Evolutionary conservation across 345 rosid species (phyloP), one percentile per base, ranked within the genome.

Genomic region (Arabis alpina): DNA sequence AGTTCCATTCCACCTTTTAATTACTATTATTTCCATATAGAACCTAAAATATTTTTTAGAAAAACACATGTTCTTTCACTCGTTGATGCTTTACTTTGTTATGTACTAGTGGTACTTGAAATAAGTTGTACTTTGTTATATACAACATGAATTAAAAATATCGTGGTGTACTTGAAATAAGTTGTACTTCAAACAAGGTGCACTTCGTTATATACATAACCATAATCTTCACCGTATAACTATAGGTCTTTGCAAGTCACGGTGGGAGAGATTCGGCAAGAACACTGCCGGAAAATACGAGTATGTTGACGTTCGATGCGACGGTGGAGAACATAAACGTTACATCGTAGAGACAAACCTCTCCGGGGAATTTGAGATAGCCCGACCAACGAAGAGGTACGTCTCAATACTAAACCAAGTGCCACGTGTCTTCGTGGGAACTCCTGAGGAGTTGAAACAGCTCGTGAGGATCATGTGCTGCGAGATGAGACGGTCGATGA

Each of bases 211-310:
- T 59, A 11, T 47, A 42, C 15, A 27, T 15, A 30, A 51, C 25
- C 13, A 25, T 16, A 40, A 14, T 24, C 37, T n/a, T 37, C 51
- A n/a, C 58, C 39, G 6, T 44, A 9, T 64, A 6, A n/a, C n/a
- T n/a, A 53, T 74, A 90, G 97, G 98, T 36, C 82, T 91, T 19
- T 93, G 96, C 96, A 86, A 90, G 71, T 81, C 89, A 3, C 71
- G 74, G 24, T 93, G 96, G 98, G 92, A 88, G 65, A 90, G 76
- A 71, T 65, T 68, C 14, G 82, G 62, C 34, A 75, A 76, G 64
- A 61, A 68, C 44, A 92, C 84, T 0, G 71, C 85, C 2, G 93
- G 98, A 43, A 74, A 69, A 16, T 79, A 88, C 58, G 90, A 93
- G 56, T 93, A 76, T 27, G 79, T 93, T 0, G 97, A 91, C 55